Evolutionary conservation across 2,329 filamentous ascomycete genomes (phyloP).

Genomic region (Penicillium concentricum): DNA sequence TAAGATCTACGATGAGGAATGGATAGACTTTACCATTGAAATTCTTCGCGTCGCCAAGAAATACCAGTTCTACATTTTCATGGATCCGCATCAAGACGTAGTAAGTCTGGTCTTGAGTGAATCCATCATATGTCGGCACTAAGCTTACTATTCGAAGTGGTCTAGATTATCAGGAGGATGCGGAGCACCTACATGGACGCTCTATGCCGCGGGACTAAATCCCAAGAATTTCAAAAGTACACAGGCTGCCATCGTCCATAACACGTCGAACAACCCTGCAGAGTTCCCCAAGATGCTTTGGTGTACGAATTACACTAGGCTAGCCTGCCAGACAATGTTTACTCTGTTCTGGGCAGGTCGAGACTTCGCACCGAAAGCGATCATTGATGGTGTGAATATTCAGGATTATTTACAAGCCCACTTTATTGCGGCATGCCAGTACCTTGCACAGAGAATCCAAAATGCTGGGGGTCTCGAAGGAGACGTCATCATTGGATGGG

Average conservation of each 20-base stretch:
- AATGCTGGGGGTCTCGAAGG: slow-evolving; percentile 87
- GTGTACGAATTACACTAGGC: slow-evolving; percentile 92
- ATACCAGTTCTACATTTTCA: slow-evolving; percentile 94
- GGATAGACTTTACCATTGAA: slow-evolving; percentile 86
- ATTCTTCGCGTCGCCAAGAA: slow-evolving; percentile 78
- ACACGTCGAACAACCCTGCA: slow-evolving; percentile 80
- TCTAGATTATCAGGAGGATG: slow-evolving; percentile 92
- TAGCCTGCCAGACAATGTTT: slow-evolving; percentile 87
- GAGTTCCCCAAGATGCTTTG: slow-evolving; percentile 98
- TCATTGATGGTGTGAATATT: slow-evolving; percentile 92
- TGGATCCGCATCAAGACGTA: slow-evolving; percentile 98
- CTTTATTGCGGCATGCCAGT: slow-evolving; percentile 74
- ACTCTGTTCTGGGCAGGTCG: slow-evolving; percentile 88
- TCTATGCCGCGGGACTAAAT: slow-evolving; percentile 90
- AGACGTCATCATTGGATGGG: slow-evolving; percentile 91
- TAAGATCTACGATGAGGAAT: slow-evolving; percentile 88
- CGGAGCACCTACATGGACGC: slow-evolving; percentile 94
- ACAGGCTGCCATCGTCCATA: slow-evolving; percentile 91
- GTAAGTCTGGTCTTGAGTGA: slow-evolving; percentile 50
- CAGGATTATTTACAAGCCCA: slow-evolving; percentile 92
- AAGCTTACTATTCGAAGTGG: slow-evolving; percentile 60
- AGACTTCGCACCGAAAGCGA: slow-evolving; percentile 92
- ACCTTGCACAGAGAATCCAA: slow-evolving; percentile 79
- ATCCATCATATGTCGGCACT: too few relatives aligned
- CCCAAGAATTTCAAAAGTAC: slow-evolving; percentile 81